A percentile compares a stretch with the other conserved stretches of the same genome.
phyloP scores from a whole-genome alignment of 129 eudicot genomes.

The Solidago caesia region DNA sequence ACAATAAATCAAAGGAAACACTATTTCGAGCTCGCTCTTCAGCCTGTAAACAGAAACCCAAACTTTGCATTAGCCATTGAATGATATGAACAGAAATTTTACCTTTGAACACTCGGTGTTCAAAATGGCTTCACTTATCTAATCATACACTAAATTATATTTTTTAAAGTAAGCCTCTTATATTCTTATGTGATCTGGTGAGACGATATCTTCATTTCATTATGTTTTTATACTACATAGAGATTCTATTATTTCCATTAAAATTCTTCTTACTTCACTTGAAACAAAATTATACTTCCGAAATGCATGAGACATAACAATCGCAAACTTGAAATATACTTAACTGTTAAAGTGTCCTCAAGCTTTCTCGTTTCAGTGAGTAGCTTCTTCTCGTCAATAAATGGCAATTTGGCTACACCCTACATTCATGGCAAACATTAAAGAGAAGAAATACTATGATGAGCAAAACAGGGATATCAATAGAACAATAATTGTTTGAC shows the following conservation, averaged over 20 bases:
- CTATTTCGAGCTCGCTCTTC: slow-evolving; percentile 82
- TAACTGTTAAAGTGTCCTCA: slow-evolving; percentile 79
- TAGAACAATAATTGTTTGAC: slow-evolving; percentile 1
- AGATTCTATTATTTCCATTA: slow-evolving; percentile 2
- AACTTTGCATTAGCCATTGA: slow-evolving; percentile 1
- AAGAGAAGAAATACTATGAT: slow-evolving; percentile 18
- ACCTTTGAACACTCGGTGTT: not conserved
- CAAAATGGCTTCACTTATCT: not conserved
- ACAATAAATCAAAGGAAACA: slow-evolving; percentile 70
- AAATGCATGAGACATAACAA: slow-evolving; percentile 12
- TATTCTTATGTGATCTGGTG: not conserved
- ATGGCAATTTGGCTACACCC: slow-evolving; percentile 96
- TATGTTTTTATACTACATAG: not conserved
- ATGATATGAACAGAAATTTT: not conserved
- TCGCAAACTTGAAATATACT: slow-evolving; percentile 30
- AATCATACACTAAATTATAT: not conserved
- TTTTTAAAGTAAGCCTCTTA: not conserved
- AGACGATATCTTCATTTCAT: not conserved
- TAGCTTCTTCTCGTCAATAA: slow-evolving; percentile 88
- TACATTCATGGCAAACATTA: slow-evolving; percentile 22
- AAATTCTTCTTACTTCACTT: not conserved
- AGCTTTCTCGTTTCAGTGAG: slow-evolving; percentile 88
- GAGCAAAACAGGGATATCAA: slow-evolving; percentile 1
- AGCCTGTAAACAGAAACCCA: slow-evolving; percentile 42
- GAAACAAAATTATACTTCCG: not conserved